These are phyloP conservation scores for Pecoramyces ruminantium DNA, from an alignment of 192 early-diverging fungal genomes.

Conservation along the genomic window DNA sequence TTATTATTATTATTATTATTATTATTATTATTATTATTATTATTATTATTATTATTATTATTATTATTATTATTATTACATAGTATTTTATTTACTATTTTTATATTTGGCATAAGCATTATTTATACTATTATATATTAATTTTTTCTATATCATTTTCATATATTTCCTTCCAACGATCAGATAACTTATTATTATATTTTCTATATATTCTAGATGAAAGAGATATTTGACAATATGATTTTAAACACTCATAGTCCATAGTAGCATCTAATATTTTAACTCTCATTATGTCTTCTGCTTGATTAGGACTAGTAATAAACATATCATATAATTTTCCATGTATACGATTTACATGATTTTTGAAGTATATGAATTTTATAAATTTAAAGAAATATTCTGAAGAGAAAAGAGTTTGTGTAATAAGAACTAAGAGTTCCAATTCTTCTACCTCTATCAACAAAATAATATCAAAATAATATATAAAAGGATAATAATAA, in stretches of 20 bases:
- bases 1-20: too few relatives aligned
- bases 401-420: neutral
- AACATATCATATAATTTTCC: neutral
- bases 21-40: too few relatives aligned
- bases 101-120: too few relatives aligned
- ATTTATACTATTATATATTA: too few relatives aligned
- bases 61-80: too few relatives aligned
- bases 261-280: neutral
- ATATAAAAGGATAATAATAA: neutral
- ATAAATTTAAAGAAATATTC: neutral
- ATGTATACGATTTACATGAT: neutral
- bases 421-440: neutral
- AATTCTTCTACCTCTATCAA: neutral
- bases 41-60: too few relatives aligned
- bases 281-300: neutral
- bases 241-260: neutral
- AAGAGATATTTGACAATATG: neutral
- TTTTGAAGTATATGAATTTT: neutral
- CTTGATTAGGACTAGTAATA: neutral
- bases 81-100: too few relatives aligned
- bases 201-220: neutral
- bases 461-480: too few relatives aligned
- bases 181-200: neutral
- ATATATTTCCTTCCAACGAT: too few relatives aligned
- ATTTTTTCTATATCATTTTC: too few relatives aligned